Evolutionary conservation across 441 rosid genomes (phyloP).

Genomic region (Populus hybrid): DNA sequence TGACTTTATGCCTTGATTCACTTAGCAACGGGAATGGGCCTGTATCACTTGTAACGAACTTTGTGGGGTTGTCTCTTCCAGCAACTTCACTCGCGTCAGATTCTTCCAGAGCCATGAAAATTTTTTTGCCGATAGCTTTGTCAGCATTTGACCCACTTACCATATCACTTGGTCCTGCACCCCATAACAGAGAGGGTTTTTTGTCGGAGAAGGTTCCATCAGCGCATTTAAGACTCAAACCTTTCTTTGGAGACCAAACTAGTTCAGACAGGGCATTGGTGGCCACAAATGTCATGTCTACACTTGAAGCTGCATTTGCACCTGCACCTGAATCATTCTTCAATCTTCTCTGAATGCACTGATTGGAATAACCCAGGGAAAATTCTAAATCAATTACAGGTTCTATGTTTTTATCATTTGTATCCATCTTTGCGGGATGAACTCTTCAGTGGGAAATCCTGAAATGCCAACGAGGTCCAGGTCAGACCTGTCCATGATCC

Average conservation of each 20-base stretch:
- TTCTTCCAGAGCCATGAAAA: constrained; percentile 3
- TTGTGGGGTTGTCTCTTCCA: constrained; percentile 16
- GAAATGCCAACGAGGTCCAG: constrained; percentile 30
- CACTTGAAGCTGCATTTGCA: constrained; percentile 75
- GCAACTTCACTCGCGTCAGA: constrained; percentile 22
- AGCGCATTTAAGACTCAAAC: constrained; percentile 69
- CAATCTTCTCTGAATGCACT: constrained; percentile 27
- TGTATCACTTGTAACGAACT: constrained; percentile 19
- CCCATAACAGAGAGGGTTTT: constrained; percentile 37
- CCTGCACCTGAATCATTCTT: constrained; percentile 50
- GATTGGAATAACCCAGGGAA: constrained; percentile 36
- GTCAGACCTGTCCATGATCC: constrained; percentile 30
- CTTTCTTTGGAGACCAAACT: constrained; percentile 87
- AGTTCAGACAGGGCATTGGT: constrained; percentile 68
- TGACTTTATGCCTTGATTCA: constrained; percentile 24
- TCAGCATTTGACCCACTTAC: constrained; percentile 20
- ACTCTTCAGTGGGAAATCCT: constrained; percentile 27
- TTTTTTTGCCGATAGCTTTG: constrained; percentile 22
- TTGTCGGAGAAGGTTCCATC: constrained; percentile 50
- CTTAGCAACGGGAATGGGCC: constrained; percentile 8
- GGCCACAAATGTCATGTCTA: constrained; percentile 44
- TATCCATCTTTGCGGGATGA: constrained; percentile 43
- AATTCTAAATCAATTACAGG: constrained; percentile 40
- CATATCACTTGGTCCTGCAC: constrained; percentile 36
- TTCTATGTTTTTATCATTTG: constrained; percentile 43